A percentile compares a stretch with the other conserved stretches of the same genome.
These are phyloP conservation scores for cucumber (Cucumis sativus) DNA, from an alignment of 306 rosid genomes.

Conservation along the genomic window DNA sequence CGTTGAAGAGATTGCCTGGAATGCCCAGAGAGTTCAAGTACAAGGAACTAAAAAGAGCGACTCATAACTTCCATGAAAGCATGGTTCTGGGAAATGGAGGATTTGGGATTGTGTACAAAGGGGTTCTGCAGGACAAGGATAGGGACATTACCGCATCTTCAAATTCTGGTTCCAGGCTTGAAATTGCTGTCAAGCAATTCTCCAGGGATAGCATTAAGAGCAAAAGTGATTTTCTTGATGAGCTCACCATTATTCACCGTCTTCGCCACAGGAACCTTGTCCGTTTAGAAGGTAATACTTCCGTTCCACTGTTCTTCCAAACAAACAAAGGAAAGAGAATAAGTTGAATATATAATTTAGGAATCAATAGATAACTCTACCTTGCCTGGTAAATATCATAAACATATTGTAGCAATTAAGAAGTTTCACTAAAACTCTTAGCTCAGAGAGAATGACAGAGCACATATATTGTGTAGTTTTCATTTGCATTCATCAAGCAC, in stretches of 20 bases:
- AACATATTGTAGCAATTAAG: background rate
- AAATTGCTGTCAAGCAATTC: conserved; percentile 38
- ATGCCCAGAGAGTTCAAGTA: conserved; percentile 36
- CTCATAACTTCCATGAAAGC: conserved; percentile 28
- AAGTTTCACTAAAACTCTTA: background rate
- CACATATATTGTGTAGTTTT: background rate
- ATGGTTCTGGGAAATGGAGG: conserved; percentile 41
- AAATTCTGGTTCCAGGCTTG: background rate
- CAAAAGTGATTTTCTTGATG: conserved; percentile 39
- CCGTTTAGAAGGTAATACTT: conserved; percentile 26
- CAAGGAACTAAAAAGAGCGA: conserved; percentile 31
- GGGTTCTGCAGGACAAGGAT: conserved; percentile 18
- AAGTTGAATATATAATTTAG: background rate
- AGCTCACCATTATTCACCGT: conserved; percentile 43
- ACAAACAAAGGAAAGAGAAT: background rate
- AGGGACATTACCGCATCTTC: background rate
- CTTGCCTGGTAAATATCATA: background rate
- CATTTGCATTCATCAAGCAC: background rate
- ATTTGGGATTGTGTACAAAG: conserved; percentile 39
- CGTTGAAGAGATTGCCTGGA: conserved; percentile 31
- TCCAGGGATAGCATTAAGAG: conserved; percentile 29
- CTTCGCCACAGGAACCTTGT: conserved; percentile 47
- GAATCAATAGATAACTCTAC: background rate
- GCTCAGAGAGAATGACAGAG: background rate
- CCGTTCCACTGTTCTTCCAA: background rate